Evolutionary conservation across 495 filamentous ascomycete species (phyloP).

Genomic region (Lasiosphaeris hirsuta): DNA sequence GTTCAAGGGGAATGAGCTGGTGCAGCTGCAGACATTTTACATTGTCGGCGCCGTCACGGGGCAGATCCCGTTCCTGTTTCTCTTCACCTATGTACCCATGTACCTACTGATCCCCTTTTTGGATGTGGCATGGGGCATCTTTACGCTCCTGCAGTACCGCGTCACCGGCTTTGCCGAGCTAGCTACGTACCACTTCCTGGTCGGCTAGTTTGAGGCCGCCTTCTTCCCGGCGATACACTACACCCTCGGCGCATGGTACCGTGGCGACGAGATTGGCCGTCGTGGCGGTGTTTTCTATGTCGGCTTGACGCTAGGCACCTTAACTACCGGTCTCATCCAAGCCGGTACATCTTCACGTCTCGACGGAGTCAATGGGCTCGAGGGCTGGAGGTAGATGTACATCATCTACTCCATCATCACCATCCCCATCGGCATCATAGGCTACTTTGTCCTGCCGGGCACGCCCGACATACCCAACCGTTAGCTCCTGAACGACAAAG

Average conservation of each 20-base stretch:
- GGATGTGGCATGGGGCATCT: slow-evolving; percentile 46
- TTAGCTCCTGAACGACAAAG: slow-evolving; percentile 37
- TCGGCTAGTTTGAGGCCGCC: slow-evolving; percentile 28
- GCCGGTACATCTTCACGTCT: slow-evolving; percentile 41
- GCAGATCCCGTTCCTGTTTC: slow-evolving; percentile 49
- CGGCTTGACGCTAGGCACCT: slow-evolving; percentile 45
- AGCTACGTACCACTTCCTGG: slow-evolving; percentile 28
- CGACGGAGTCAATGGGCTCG: slow-evolving; percentile 45
- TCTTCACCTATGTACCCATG: slow-evolving; percentile 50
- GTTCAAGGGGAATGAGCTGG: slow-evolving; percentile 47
- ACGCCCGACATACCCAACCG: slow-evolving; percentile 44
- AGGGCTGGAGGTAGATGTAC: slow-evolving; percentile 54
- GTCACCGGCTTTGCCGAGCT: slow-evolving; percentile 25
- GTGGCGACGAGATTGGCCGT: slow-evolving; percentile 34
- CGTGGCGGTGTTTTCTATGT: slow-evolving; percentile 50
- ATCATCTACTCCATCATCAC: slow-evolving; percentile 51
- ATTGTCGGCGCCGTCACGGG: slow-evolving; percentile 50
- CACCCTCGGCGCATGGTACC: slow-evolving; percentile 28
- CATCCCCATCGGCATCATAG: slow-evolving; percentile 44
- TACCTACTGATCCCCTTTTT: slow-evolving; percentile 42
- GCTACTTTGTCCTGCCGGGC: slow-evolving; percentile 42
- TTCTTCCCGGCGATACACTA: slow-evolving; percentile 28
- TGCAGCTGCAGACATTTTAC: slow-evolving; percentile 48
- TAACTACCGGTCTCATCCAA: slow-evolving; percentile 52
- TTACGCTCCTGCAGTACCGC: slow-evolving; percentile 46